phyloP scores from a whole-genome alignment of 495 filamentous ascomycete species.

The Elasticomyces elasticus region DNA sequence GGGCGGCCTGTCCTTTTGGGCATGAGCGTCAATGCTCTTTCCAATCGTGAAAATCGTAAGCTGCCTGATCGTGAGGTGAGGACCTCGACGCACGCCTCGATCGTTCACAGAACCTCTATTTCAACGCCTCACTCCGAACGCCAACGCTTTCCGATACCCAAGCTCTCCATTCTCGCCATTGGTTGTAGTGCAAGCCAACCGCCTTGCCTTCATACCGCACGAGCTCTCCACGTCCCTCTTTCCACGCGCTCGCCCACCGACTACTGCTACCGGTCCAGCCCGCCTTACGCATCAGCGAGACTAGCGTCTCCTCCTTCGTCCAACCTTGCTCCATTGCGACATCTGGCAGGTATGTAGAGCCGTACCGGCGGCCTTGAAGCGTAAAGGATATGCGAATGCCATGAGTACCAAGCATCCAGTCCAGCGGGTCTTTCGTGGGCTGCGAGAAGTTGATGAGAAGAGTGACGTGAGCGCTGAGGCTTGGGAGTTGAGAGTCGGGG shows the following conservation, averaged over 20 bases:
- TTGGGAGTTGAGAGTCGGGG: conserved; percentile 52
- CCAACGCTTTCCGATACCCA: conserved; percentile 45
- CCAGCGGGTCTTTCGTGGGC: conserved; percentile 52
- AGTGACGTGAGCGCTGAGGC: conserved; percentile 35
- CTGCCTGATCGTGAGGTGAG: background rate
- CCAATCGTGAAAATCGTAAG: no score
- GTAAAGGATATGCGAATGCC: conserved; percentile 52
- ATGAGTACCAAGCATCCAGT: conserved; percentile 79
- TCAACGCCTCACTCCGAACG: conserved; percentile 4
- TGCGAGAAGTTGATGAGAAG: conserved; percentile 37
- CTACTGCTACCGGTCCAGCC: conserved; percentile 64
- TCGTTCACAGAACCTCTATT: background rate
- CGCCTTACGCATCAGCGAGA: conserved; percentile 87
- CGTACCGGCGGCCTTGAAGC: conserved; percentile 31
- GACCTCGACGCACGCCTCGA: background rate
- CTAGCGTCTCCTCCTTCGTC: conserved; percentile 85
- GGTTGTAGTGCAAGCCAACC: conserved; percentile 55
- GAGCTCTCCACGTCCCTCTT: conserved; percentile 49
- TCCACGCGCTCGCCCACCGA: conserved; percentile 59
- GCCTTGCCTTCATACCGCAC: conserved; percentile 74
- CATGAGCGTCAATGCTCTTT: no score
- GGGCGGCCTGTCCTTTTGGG: no score
- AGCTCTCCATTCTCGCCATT: conserved; percentile 66
- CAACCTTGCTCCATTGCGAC: conserved; percentile 88
- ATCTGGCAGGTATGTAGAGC: conserved; percentile 83